Evolutionary conservation across 331 rosid genomes (phyloP), one percentile per base, ranked within the genome.

Genomic region (Quercus phellos): DNA sequence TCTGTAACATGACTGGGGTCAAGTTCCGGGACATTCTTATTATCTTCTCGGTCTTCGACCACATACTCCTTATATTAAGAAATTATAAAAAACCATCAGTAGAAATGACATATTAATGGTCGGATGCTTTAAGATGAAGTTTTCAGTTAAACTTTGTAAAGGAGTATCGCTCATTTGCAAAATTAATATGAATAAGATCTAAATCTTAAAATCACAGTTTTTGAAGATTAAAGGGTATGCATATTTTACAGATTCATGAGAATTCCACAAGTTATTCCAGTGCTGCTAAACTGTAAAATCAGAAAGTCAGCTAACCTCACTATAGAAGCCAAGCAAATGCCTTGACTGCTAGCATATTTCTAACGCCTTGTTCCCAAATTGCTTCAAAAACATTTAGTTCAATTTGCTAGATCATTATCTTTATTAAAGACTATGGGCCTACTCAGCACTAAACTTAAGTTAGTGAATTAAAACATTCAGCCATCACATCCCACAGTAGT

Each of bases 1-100:
- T 93, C 98, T 60, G 91, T 87, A 75, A 93, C 89, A 81, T 93
- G 97, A 75, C 89, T 87, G 30, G 93, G 93, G 58, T 93, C 97
- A 18, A 93, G 95, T 78, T 93, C 98, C n/a, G 94, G 96, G 71
- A 82, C 87, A 51, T 89, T 88, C 88, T 88, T 90, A 70, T 82
- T 84, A 74, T 60, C 82, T 79, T 94, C 98, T 79, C 97, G 89
- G 80, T 94, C 96, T 89, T 94, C 94, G 19, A 94, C 98, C 77
- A 94, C 92, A 79, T 91, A 94, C 83, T 94, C 98, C 97, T 94
- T 78, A 70, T 77, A 79, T 66, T 63, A 35, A 27, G 58, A 77
- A 56, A 71, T 53, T 19, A 21, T 53, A 46, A 14, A 75, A 21
- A 56, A 60, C 70, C 30, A 50, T 75, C 68, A 74, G 34, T 68